Conservation (phyloP, 1,284 basidiomycete species). For the Wolfiporia cocos region DNA sequence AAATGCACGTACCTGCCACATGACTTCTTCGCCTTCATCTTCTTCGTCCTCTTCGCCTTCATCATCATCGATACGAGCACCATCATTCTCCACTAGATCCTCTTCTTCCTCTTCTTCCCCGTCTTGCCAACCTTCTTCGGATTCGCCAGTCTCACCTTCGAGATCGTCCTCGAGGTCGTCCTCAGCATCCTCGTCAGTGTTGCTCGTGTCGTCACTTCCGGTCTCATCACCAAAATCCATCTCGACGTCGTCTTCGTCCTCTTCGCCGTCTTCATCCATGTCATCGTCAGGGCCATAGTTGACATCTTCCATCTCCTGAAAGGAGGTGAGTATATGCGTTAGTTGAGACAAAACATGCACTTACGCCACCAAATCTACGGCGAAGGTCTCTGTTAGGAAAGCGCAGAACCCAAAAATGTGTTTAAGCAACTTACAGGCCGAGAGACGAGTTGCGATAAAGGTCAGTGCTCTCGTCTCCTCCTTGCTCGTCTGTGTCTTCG, state of each 20-base stretch:
- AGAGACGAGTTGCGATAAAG: conserved; percentile 95
- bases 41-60: conserved; percentile 39
- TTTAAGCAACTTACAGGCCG: conserved; percentile 69
- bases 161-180: conserved; percentile 60
- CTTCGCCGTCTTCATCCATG: conserved; percentile 78
- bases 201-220: conserved; percentile 72
- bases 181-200: conserved; percentile 63
- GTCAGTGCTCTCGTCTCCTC: conserved; percentile 83
- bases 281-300: conserved; percentile 68
- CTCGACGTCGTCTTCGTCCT: conserved; percentile 78
- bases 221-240: conserved; percentile 84
- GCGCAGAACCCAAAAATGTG: too few relatives aligned
- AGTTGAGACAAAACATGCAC: conserved; percentile 24
- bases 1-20: conserved; percentile 62
- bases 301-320: conserved; percentile 77
- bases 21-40: conserved; percentile 44
- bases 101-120: conserved; percentile 65
- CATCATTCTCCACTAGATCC: conserved; percentile 49
- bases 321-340: conserved; percentile 5
- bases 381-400: conserved; percentile 1
- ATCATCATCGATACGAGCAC: conserved; percentile 43
- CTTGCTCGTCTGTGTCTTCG: conserved; percentile 39
- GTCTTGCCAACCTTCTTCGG: conserved; percentile 58
- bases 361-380: conserved; percentile 71
- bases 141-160: conserved; percentile 55